Evolutionary conservation across 306 rosid genomes (phyloP).

Genomic region (Trifolium repens): DNA sequence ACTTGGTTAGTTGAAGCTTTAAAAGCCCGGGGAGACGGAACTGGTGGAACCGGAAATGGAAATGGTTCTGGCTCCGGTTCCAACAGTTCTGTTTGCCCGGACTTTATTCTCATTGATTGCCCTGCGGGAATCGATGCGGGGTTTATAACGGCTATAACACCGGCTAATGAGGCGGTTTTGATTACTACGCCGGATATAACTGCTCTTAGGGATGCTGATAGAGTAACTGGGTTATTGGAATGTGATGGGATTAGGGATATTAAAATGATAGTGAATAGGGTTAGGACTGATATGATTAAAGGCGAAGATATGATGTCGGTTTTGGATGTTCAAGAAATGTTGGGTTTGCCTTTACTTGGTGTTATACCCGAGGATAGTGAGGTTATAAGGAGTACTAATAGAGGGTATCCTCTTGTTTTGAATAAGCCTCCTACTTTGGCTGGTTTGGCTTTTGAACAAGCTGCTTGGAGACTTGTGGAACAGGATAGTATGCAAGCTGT

Average conservation of each 20-base stretch:
- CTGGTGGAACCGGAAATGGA: not conserved
- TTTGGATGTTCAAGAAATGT: constrained; percentile 94
- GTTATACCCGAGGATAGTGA: constrained; percentile 89
- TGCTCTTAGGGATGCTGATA: constrained; percentile 84
- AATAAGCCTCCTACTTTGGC: constrained; percentile 97
- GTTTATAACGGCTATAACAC: constrained; percentile 92
- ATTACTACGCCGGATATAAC: constrained; percentile 96
- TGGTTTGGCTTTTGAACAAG: constrained; percentile 95
- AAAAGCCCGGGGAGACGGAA: constrained; percentile 55
- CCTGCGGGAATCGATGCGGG: constrained; percentile 99
- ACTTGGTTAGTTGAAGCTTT: constrained; percentile 93
- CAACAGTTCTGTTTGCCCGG: constrained; percentile 55
- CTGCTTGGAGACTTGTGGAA: constrained; percentile 99
- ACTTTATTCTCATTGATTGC: constrained; percentile 87
- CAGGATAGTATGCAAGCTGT: constrained; percentile 97
- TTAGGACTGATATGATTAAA: constrained; percentile 90
- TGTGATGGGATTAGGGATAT: constrained; percentile 96
- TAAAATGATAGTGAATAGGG: constrained; percentile 96
- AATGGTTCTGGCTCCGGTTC: not conserved
- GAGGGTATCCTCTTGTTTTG: constrained; percentile 89
- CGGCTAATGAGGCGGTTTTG: constrained; percentile 89
- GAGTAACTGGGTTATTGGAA: constrained; percentile 87
- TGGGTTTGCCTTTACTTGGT: constrained; percentile 87
- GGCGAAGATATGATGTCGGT: constrained; percentile 99
- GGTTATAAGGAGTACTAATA: constrained; percentile 89